phyloP scores from a whole-genome alignment of 306 rosid genomes.

The Urtica urens region DNA sequence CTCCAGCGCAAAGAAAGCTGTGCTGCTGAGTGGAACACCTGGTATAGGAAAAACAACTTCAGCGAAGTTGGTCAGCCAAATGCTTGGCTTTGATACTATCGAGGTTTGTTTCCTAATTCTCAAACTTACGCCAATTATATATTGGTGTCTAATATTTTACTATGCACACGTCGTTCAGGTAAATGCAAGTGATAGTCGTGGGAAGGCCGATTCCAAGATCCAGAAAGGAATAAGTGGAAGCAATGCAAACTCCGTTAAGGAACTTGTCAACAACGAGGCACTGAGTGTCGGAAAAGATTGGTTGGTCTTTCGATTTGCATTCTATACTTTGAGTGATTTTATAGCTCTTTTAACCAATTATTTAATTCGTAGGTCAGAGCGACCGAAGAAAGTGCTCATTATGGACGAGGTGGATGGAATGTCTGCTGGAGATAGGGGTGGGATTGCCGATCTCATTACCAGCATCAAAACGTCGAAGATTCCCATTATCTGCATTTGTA shows the following conservation, averaged over 20 bases:
- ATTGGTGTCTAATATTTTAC: neutral
- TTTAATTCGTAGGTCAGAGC: slow-evolving; percentile 55
- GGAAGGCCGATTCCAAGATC: slow-evolving; percentile 89
- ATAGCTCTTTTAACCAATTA: slow-evolving; percentile 5
- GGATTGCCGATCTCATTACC: slow-evolving; percentile 87
- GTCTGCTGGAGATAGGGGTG: slow-evolving; percentile 99
- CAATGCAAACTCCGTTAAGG: slow-evolving; percentile 79
- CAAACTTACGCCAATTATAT: neutral
- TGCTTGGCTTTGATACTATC: slow-evolving; percentile 75
- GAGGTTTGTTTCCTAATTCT: no score
- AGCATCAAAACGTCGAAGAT: slow-evolving; percentile 85
- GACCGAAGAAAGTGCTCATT: slow-evolving; percentile 67
- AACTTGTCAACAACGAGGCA: slow-evolving; percentile 59
- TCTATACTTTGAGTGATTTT: neutral
- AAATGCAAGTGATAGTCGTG: slow-evolving; percentile 95
- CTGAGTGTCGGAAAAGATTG: slow-evolving; percentile 38
- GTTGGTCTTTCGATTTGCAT: slow-evolving; percentile 30
- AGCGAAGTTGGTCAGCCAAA: slow-evolving; percentile 82
- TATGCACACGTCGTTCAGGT: slow-evolving; percentile 41
- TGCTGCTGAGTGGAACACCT: slow-evolving; percentile 84
- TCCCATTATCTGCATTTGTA: slow-evolving; percentile 95
- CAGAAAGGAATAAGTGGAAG: slow-evolving; percentile 85
- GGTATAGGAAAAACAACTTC: slow-evolving; percentile 98
- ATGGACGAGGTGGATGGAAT: slow-evolving; percentile 99
- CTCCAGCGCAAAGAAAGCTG: slow-evolving; percentile 58